Evolutionary conservation across 2,329 filamentous ascomycete genomes (phyloP).

Genomic region (Mycosphaerella arachidis): DNA sequence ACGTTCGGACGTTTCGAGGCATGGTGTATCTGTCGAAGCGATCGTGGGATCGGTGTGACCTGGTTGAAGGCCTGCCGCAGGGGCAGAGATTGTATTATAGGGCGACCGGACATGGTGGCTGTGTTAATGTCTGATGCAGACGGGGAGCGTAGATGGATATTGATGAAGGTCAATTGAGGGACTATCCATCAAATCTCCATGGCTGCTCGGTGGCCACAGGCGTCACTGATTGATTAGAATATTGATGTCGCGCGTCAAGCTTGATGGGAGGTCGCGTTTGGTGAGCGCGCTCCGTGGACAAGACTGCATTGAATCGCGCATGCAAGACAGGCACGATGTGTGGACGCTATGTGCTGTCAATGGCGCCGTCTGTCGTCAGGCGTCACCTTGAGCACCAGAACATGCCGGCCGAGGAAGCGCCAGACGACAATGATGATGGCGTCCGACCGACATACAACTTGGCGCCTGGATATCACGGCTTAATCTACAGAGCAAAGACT

Average conservation of each 20-base stretch:
- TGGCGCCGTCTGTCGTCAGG: slow-evolving; percentile 68
- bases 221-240: background rate
- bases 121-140: background rate
- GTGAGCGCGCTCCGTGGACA: background rate
- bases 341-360: slow-evolving; percentile 58
- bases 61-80: slow-evolving; percentile 14
- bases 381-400: slow-evolving; percentile 67
- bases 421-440: slow-evolving; percentile 69
- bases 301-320: background rate
- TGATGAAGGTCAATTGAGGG: slow-evolving; percentile 1
- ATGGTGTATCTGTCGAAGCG: slow-evolving; percentile 18
- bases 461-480: slow-evolving; percentile 77
- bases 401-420: slow-evolving; percentile 60
- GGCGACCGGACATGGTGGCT: slow-evolving; percentile 36
- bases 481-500: slow-evolving; percentile 74
- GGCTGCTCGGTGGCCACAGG: background rate
- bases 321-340: slow-evolving; percentile 51
- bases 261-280: background rate
- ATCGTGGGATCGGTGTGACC: slow-evolving; percentile 1
- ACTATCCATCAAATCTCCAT: background rate
- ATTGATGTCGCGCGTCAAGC: background rate
- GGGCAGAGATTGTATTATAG: slow-evolving; percentile 21
- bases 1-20: slow-evolving; percentile 7
- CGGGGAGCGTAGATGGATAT: background rate
- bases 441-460: slow-evolving; percentile 84